Conservation (phyloP, 2,329 filamentous ascomycete species). For the Fusarium solani-melongenae region DNA sequence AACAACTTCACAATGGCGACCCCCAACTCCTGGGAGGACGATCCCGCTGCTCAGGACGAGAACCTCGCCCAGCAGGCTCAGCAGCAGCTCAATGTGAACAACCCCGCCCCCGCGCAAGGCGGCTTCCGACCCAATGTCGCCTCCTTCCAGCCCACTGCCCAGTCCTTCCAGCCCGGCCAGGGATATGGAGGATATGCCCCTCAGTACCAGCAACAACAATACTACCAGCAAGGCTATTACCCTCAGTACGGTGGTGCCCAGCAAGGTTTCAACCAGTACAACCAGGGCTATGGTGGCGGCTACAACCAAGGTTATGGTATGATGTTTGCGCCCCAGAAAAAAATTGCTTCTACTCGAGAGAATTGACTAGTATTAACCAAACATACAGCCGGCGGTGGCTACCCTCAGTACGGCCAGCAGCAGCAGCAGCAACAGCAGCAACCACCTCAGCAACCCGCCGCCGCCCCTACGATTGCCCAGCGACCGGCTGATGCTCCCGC, state of each 20-base stretch:
- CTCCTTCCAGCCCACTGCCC: constrained; percentile 78
- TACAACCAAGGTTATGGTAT: constrained; percentile 60
- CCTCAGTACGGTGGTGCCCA: constrained; percentile 63
- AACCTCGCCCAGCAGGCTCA: constrained; percentile 81
- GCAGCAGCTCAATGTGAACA: constrained; percentile 81
- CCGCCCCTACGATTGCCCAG: constrained; percentile 39
- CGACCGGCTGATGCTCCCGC: constrained; percentile 51
- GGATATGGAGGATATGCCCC: constrained; percentile 69
- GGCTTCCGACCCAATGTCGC: constrained; percentile 64
- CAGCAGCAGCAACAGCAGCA: constrained; percentile 55
- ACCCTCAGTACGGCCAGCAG: constrained; percentile 64
- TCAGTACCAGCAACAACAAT: constrained; percentile 64
- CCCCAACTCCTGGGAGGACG: constrained; percentile 95
- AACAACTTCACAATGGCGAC: constrained; percentile 75
- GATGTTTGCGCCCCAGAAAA: constrained; percentile 28
- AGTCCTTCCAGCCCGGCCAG: constrained; percentile 79
- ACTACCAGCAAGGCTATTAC: constrained; percentile 67
- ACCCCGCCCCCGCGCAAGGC: constrained; percentile 60
- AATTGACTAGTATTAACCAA: constrained; percentile 27
- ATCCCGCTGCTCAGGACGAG: constrained; percentile 81
- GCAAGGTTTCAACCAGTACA: constrained; percentile 63
- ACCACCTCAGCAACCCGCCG: constrained; percentile 55
- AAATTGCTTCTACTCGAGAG: background rate
- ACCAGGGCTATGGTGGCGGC: constrained; percentile 63
- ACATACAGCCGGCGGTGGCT: constrained; percentile 61